Conservation (phyloP, 345 rosid genomes). For the Trapa incisa region DNA sequence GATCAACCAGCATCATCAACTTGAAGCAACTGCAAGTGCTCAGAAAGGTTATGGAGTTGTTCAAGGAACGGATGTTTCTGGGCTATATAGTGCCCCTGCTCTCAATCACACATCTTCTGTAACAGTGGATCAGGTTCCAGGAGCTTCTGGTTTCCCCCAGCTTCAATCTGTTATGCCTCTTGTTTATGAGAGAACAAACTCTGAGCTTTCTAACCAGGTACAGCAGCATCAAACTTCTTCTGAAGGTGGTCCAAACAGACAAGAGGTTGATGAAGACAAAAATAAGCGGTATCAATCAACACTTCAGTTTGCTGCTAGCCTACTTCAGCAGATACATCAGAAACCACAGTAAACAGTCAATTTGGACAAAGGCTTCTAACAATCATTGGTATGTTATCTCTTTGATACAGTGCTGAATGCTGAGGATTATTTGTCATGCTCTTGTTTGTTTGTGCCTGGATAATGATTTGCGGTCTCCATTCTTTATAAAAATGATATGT, state of each 20-base stretch:
- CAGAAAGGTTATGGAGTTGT: slow-evolving; percentile 33
- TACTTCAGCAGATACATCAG: slow-evolving; percentile 84
- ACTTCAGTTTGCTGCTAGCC: slow-evolving; percentile 79
- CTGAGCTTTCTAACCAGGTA: slow-evolving; percentile 34
- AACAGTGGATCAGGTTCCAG: slow-evolving; percentile 38
- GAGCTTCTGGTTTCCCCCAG: slow-evolving; percentile 31
- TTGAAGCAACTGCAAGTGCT: slow-evolving; percentile 26
- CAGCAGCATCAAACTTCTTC: slow-evolving; percentile 24
- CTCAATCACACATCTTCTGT: slow-evolving; percentile 28
- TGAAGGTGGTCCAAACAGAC: slow-evolving; percentile 31
- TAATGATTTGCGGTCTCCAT: background rate
- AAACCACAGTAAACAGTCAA: slow-evolving; percentile 38
- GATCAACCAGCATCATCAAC: slow-evolving; percentile 45
- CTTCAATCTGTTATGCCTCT: slow-evolving; percentile 31
- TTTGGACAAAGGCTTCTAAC: slow-evolving; percentile 30
- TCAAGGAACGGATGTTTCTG: slow-evolving; percentile 33
- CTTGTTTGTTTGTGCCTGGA: background rate
- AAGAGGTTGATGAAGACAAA: slow-evolving; percentile 62
- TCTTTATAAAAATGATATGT: background rate
- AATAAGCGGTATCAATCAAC: slow-evolving; percentile 89
- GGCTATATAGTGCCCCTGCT: slow-evolving; percentile 26
- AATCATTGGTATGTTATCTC: slow-evolving; percentile 23
- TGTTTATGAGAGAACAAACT: slow-evolving; percentile 26
- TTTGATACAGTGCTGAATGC: background rate
- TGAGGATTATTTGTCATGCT: background rate